phyloP scores from a whole-genome alignment of 2,329 filamentous ascomycete species.

The Cladosporium sp. region DNA sequence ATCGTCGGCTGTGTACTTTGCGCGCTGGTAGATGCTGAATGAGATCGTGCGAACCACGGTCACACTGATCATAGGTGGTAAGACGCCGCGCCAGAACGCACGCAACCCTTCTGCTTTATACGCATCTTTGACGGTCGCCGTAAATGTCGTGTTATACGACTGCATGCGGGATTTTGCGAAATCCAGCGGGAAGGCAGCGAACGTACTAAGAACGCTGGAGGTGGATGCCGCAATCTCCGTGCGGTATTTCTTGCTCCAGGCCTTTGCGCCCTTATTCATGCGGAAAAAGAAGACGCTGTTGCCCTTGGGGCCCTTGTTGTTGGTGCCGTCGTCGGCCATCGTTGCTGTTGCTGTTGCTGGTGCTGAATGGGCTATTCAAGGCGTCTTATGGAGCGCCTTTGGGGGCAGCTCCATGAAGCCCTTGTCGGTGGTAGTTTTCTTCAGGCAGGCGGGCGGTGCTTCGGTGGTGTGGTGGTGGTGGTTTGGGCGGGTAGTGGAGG shows the following conservation, averaged over 20 bases:
- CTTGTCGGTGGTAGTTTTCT: not conserved
- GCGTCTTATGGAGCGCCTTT: constrained; percentile 35
- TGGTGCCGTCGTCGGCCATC: constrained; percentile 29
- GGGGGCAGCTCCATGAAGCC: constrained; percentile 31
- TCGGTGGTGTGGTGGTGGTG: not conserved
- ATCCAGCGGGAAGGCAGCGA: constrained; percentile 81
- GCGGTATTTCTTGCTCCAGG: constrained; percentile 73
- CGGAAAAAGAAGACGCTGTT: constrained; percentile 31
- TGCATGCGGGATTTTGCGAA: constrained; percentile 91
- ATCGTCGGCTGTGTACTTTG: constrained; percentile 72
- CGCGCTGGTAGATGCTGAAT: constrained; percentile 77
- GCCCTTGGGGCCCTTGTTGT: constrained; percentile 10
- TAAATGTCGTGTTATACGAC: constrained; percentile 58
- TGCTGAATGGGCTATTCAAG: constrained; percentile 28
- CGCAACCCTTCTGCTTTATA: constrained; percentile 61
- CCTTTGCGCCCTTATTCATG: constrained; percentile 48
- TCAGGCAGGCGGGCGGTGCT: not conserved
- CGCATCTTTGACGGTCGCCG: constrained; percentile 73
- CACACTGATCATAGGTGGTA: constrained; percentile 77
- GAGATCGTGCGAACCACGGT: constrained; percentile 76
- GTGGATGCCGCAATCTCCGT: constrained; percentile 78
- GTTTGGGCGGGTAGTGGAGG: not conserved
- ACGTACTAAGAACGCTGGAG: constrained; percentile 76
- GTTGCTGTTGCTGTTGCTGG: constrained; percentile 21
- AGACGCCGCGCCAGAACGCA: constrained; percentile 60